These are phyloP conservation scores for Zea luxurians DNA, from an alignment of 176 grass and related monocot species.

Conservation along the genomic window DNA sequence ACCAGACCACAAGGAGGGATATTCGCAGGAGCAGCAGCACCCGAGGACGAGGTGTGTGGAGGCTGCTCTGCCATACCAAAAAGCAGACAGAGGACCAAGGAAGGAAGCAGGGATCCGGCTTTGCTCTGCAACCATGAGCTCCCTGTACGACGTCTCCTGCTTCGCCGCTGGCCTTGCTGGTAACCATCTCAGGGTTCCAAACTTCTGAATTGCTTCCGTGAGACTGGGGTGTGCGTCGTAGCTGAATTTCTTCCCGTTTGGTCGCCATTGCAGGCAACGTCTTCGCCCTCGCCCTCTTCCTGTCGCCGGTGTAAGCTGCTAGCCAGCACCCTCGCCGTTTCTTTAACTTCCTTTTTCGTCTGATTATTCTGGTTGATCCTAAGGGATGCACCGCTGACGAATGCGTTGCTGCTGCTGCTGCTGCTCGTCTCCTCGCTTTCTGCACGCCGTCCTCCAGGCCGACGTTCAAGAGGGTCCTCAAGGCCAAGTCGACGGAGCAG, in stretches of 20 bases:
- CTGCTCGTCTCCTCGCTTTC: background rate
- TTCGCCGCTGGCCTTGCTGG: constrained; percentile 58
- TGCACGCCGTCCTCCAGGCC: constrained; percentile 33
- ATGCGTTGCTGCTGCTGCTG: background rate
- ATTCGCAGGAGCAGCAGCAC: constrained; percentile 1
- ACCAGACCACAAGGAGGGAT: constrained; percentile 10
- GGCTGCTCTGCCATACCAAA: no score
- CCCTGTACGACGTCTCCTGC: constrained; percentile 56
- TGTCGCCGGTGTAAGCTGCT: constrained; percentile 72
- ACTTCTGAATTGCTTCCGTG: background rate
- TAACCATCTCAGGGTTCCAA: background rate
- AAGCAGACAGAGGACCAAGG: no score
- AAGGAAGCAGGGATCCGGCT: no score
- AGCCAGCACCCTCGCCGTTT: background rate
- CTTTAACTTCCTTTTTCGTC: no score
- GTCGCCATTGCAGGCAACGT: constrained; percentile 56
- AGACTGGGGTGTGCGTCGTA: background rate
- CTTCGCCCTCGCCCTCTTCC: constrained; percentile 73
- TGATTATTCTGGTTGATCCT: no score
- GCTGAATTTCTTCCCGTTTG: background rate
- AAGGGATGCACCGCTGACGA: background rate
- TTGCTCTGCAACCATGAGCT: constrained; percentile 31
- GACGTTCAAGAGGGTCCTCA: constrained; percentile 77
- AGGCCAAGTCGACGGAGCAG: constrained; percentile 69
- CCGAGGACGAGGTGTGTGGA: no score